A percentile compares a stretch with the other conserved stretches of the same genome.
Evolutionary conservation across 1,139 yeast genomes (phyloP).

Genomic region (Kluyveromyces sp.): DNA sequence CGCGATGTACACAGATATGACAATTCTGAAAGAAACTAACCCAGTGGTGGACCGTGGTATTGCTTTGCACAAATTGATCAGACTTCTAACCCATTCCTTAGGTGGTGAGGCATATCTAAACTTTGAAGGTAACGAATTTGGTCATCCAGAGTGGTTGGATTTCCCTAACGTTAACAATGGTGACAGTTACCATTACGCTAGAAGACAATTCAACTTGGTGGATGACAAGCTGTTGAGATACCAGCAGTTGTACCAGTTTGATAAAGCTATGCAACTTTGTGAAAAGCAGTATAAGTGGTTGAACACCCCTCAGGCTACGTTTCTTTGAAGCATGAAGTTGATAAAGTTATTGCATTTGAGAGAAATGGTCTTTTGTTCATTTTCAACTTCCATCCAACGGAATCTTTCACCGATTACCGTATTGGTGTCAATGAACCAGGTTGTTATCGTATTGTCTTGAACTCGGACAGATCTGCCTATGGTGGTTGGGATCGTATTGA

Average conservation of each 20-base stretch:
- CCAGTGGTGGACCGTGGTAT: constrained; percentile 82
- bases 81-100: constrained; percentile 74
- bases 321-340: constrained; percentile 79
- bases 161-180: constrained; percentile 87
- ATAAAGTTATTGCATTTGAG: constrained; percentile 83
- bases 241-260: constrained; percentile 69
- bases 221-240: constrained; percentile 77
- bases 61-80: constrained; percentile 81
- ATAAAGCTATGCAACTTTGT: constrained; percentile 70
- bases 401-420: constrained; percentile 79
- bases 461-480: constrained; percentile 59
- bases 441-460: constrained; percentile 61
- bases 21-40: constrained; percentile 61
- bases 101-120: constrained; percentile 97
- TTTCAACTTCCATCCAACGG: constrained; percentile 82
- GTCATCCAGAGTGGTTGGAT: constrained; percentile 98
- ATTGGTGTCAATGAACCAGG: constrained; percentile 83
- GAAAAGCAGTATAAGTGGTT: constrained; percentile 70
- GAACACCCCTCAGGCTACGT: constrained; percentile 76
- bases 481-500: constrained; percentile 82
- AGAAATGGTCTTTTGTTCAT: constrained; percentile 77
- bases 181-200: constrained; percentile 86
- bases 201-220: constrained; percentile 85
- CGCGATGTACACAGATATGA: constrained; percentile 96
- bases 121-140: constrained; percentile 97